These are phyloP conservation scores for Populus nigra DNA, from an alignment of 345 rosid species.

Conservation along the genomic window DNA sequence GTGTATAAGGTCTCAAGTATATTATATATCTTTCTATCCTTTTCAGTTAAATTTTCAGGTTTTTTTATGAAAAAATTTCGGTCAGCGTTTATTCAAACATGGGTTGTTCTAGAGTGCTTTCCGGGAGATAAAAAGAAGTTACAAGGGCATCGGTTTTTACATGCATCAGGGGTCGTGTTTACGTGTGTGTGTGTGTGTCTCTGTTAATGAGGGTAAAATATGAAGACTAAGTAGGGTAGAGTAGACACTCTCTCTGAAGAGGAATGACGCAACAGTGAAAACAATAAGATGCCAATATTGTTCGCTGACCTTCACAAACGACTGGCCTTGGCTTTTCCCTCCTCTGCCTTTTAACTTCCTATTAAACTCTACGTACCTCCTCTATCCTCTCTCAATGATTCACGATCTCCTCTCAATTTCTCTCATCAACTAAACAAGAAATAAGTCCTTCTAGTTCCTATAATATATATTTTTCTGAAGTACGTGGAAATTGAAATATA, in stretches of 20 bases:
- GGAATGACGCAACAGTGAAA: slow-evolving; percentile 30
- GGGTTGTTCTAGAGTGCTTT: background rate
- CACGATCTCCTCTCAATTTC: background rate
- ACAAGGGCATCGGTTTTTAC: no score
- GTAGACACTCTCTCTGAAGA: background rate
- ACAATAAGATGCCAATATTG: background rate
- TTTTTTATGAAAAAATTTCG: no score
- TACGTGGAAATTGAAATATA: background rate
- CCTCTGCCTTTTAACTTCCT: background rate
- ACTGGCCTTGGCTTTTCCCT: background rate
- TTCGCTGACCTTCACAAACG: background rate
- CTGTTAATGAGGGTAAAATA: background rate
- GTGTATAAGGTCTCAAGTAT: no score
- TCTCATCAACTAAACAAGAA: background rate
- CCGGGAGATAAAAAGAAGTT: no score
- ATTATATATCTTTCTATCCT: no score
- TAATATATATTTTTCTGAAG: background rate
- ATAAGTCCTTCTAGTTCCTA: background rate
- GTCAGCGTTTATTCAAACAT: background rate
- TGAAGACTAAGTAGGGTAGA: background rate
- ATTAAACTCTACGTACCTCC: background rate
- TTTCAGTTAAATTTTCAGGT: no score
- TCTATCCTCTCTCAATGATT: background rate
- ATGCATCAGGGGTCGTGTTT: no score
- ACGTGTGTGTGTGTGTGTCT: no score